Conservation (phyloP, 805 yeast species). For the Saccharomycopsis babjevae region DNA sequence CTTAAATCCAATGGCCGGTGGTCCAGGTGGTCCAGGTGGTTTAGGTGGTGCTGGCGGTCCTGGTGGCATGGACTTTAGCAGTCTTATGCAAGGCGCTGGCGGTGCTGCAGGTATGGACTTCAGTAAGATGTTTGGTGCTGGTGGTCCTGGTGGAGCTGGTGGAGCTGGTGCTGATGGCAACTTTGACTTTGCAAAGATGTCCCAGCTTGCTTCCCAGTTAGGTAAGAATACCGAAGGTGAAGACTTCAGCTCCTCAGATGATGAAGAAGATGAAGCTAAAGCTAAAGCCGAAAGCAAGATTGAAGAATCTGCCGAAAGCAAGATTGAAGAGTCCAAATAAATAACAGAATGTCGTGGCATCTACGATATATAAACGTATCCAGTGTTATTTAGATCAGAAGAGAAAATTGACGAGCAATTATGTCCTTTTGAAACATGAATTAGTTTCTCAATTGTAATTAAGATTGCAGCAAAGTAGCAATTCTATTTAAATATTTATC, state of each 20-base stretch:
- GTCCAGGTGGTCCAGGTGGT: slow-evolving; percentile 28
- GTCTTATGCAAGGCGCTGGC: slow-evolving; percentile 21
- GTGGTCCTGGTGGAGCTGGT: slow-evolving; percentile 23
- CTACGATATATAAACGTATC: no score
- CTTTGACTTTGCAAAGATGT: slow-evolving; percentile 23
- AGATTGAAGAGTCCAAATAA: not conserved
- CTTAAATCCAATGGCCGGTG: slow-evolving; percentile 32
- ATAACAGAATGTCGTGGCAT: not conserved
- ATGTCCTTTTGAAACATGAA: no score
- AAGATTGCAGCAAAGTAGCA: no score
- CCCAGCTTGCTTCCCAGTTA: slow-evolving; percentile 19
- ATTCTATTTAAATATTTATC: no score
- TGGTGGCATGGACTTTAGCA: slow-evolving; percentile 27
- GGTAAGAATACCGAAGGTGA: slow-evolving; percentile 25
- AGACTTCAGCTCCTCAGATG: slow-evolving; percentile 27
- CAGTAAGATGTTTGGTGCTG: slow-evolving; percentile 19
- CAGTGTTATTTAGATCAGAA: no score
- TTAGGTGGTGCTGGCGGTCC: slow-evolving; percentile 30
- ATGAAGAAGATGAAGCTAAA: slow-evolving; percentile 22
- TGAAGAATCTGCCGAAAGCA: not conserved
- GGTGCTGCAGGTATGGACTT: slow-evolving; percentile 19
- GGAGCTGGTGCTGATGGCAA: slow-evolving; percentile 26
- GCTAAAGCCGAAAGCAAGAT: not conserved
- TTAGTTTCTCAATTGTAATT: no score
- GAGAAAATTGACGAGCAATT: no score